Conservation (phyloP, 2,329 filamentous ascomycete species). For the Ceratocystis variospora region DNA sequence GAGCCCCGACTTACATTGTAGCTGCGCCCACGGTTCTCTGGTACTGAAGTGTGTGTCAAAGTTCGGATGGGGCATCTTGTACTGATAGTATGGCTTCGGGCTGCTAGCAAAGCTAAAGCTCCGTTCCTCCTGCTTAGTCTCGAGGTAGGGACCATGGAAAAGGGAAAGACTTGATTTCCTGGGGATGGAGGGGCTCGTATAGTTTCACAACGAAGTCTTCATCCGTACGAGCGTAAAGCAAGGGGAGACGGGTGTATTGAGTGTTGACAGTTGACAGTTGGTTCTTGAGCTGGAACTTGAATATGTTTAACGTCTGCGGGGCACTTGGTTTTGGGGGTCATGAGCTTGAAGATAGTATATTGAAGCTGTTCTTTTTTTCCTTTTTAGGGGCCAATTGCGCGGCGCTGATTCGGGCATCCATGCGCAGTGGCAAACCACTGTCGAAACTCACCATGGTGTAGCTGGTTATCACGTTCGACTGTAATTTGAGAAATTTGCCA, state of each 20-base stretch:
- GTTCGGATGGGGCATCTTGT: neutral
- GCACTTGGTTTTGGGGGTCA: no score
- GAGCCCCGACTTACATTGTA: slow-evolving; percentile 2
- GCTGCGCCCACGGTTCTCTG: neutral
- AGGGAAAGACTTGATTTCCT: no score
- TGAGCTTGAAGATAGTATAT: no score
- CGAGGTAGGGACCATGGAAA: neutral
- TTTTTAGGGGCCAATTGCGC: neutral
- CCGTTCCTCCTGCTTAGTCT: neutral
- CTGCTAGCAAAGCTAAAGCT: neutral
- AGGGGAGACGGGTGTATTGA: no score
- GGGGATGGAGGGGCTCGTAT: no score
- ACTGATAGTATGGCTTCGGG: neutral
- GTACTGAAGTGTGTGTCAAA: neutral
- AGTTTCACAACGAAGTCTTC: no score
- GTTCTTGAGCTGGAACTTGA: no score
- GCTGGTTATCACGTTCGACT: slow-evolving; percentile 19
- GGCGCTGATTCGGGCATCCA: neutral
- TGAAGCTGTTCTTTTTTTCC: no score
- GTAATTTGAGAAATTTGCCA: slow-evolving; percentile 18
- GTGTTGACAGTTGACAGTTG: no score
- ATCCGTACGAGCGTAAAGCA: no score
- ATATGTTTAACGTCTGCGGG: no score
- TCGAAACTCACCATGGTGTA: slow-evolving; percentile 19
- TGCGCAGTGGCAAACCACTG: slow-evolving; percentile 17